Conservation (phyloP, 306 rosid genomes). For the Nissolia schottii region DNA sequence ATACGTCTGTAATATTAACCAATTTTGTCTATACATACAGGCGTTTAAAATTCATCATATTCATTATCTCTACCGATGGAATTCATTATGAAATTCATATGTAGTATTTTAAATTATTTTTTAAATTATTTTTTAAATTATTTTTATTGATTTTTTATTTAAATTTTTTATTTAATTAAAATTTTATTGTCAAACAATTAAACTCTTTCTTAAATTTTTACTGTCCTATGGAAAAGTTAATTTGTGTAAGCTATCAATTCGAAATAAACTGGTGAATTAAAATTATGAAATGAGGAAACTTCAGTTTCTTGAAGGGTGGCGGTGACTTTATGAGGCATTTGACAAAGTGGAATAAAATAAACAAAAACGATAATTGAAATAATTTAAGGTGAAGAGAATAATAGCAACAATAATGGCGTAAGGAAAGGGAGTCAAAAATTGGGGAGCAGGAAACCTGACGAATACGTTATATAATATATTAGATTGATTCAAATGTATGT, state of each 20-base stretch:
- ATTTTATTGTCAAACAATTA: not conserved
- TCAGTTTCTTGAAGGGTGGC: slow-evolving; percentile 14
- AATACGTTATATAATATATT: not conserved
- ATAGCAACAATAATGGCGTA: slow-evolving; percentile 18
- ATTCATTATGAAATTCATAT: too few species aligned
- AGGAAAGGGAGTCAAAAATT: slow-evolving; percentile 21
- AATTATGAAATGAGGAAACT: slow-evolving; percentile 27
- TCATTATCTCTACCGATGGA: too few species aligned
- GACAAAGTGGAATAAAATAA: not conserved
- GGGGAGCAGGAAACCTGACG: slow-evolving; percentile 12
- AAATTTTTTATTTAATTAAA: too few species aligned
- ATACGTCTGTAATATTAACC: too few species aligned
- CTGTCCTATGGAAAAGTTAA: not conserved
- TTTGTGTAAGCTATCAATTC: not conserved
- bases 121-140: too few species aligned
- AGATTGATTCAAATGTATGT: not conserved
- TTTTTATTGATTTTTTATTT: too few species aligned
- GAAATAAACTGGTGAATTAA: not conserved
- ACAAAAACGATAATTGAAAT: not conserved
- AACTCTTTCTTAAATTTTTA: not conserved
- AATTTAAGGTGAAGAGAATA: not conserved
- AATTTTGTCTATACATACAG: too few species aligned
- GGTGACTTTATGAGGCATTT: not conserved
- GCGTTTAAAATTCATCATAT: too few species aligned
- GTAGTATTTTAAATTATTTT: too few species aligned